Evolutionary conservation across 2,329 filamentous ascomycete species (phyloP).

Genomic region (Pseudocercospora crystallina): DNA sequence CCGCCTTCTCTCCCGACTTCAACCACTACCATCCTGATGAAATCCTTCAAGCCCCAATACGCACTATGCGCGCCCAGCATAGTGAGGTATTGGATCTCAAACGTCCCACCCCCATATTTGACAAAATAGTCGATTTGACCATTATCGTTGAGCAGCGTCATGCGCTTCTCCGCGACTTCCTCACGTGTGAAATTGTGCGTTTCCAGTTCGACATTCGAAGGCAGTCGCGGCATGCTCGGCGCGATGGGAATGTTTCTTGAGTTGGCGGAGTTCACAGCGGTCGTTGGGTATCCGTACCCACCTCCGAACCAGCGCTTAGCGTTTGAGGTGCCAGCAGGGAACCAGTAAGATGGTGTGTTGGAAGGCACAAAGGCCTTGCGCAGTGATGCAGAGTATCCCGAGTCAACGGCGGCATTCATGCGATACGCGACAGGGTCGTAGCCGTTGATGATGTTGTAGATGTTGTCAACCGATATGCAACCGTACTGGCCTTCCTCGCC

Average conservation of each 20-base stretch:
- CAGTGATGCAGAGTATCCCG: slow-evolving; percentile 71
- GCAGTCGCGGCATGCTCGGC: slow-evolving; percentile 38
- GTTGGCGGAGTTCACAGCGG: slow-evolving; percentile 29
- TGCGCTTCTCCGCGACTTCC: slow-evolving; percentile 86
- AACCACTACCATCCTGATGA: slow-evolving; percentile 84
- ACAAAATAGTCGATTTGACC: slow-evolving; percentile 93
- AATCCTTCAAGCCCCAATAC: slow-evolving; percentile 86
- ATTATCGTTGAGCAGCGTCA: slow-evolving; percentile 88
- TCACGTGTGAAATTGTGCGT: slow-evolving; percentile 93
- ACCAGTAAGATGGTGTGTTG: slow-evolving; percentile 54
- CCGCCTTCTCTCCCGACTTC: slow-evolving; percentile 79
- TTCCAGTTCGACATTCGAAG: slow-evolving; percentile 75
- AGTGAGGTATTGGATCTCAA: slow-evolving; percentile 94
- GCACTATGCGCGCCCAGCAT: slow-evolving; percentile 95
- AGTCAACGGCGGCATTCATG: slow-evolving; percentile 86
- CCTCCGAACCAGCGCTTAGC: slow-evolving; percentile 42
- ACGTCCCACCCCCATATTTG: slow-evolving; percentile 75
- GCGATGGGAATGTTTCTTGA: slow-evolving; percentile 32
- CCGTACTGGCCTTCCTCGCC: slow-evolving; percentile 80
- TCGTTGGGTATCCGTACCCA: slow-evolving; percentile 15
- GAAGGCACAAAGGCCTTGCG: slow-evolving; percentile 78
- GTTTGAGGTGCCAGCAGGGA: slow-evolving; percentile 35
- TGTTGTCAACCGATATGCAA: slow-evolving; percentile 89
- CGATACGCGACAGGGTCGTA: slow-evolving; percentile 85
- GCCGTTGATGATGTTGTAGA: slow-evolving; percentile 87